Evolutionary conservation across 2,329 filamentous ascomycete species (phyloP).

Genomic region (Botrytis byssoidea): DNA sequence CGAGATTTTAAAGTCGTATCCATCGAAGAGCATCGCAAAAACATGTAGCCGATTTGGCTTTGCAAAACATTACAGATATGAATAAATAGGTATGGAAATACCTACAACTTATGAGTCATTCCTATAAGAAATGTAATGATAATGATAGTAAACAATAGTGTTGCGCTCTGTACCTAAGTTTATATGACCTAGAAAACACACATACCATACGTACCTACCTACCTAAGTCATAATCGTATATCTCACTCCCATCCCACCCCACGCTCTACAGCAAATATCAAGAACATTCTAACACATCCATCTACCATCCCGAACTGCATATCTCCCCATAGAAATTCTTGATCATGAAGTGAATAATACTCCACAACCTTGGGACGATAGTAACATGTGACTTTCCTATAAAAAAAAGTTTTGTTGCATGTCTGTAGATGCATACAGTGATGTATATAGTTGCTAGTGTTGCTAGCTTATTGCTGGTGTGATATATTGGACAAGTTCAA

Average conservation of each 20-base stretch:
- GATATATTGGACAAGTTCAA: too few species aligned
- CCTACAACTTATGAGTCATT: not conserved
- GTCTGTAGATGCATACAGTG: not conserved
- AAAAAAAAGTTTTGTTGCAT: not conserved
- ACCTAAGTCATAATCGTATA: not conserved
- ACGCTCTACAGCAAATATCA: not conserved
- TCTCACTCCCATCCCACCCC: not conserved
- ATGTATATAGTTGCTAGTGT: not conserved
- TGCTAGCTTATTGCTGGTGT: too few species aligned
- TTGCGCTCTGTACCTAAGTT: not conserved
- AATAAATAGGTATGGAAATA: not conserved
- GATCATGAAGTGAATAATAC: not conserved
- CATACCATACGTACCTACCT: not conserved
- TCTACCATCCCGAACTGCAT: not conserved
- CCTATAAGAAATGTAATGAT: not conserved
- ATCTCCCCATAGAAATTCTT: not conserved
- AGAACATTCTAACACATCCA: not conserved
- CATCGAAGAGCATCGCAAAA: not conserved
- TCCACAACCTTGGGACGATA: not conserved
- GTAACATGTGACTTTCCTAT: too few species aligned
- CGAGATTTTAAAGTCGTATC: not conserved
- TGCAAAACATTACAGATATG: not conserved
- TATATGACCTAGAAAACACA: not conserved
- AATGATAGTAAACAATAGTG: not conserved
- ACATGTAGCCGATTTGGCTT: not conserved